These are phyloP conservation scores for Zygosaccharomyces sapae DNA, from an alignment of 1,139 yeast species.

Conservation along the genomic window DNA sequence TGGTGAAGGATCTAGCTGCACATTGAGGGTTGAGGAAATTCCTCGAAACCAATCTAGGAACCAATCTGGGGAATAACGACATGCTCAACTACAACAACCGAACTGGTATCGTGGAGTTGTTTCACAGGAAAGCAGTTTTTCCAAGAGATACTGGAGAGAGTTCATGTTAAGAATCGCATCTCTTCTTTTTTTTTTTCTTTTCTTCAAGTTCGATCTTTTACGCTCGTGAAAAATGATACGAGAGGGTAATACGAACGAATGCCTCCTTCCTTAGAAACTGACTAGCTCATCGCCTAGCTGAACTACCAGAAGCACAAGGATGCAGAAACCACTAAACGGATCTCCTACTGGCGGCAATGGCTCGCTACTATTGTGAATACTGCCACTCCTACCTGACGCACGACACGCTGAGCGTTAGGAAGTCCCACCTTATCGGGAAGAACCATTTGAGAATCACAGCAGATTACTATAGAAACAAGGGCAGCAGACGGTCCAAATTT, in stretches of 20 bases:
- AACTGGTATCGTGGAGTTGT: neutral
- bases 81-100: slow-evolving; percentile 3
- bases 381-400: slow-evolving; percentile 85
- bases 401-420: slow-evolving; percentile 81
- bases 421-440: slow-evolving; percentile 75
- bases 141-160: neutral
- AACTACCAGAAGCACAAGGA: too few species aligned
- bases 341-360: slow-evolving; percentile 28
- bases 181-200: neutral
- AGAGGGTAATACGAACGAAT: neutral
- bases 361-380: slow-evolving; percentile 73
- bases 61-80: slow-evolving; percentile 14
- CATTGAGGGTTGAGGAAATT: slow-evolving; percentile 12
- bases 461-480: slow-evolving; percentile 53
- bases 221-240: neutral
- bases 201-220: neutral
- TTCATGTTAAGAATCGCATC: neutral
- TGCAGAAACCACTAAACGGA: too few species aligned
- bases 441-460: slow-evolving; percentile 73
- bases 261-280: too few species aligned
- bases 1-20: slow-evolving; percentile 12
- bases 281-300: too few species aligned
- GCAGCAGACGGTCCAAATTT: slow-evolving; percentile 5
- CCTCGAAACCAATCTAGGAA: slow-evolving; percentile 14
- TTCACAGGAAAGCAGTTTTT: neutral